A percentile compares a stretch with the other conserved stretches of the same genome.
phyloP scores from a whole-genome alignment of 495 filamentous ascomycete genomes.

The Lophiostoma macrostomum region DNA sequence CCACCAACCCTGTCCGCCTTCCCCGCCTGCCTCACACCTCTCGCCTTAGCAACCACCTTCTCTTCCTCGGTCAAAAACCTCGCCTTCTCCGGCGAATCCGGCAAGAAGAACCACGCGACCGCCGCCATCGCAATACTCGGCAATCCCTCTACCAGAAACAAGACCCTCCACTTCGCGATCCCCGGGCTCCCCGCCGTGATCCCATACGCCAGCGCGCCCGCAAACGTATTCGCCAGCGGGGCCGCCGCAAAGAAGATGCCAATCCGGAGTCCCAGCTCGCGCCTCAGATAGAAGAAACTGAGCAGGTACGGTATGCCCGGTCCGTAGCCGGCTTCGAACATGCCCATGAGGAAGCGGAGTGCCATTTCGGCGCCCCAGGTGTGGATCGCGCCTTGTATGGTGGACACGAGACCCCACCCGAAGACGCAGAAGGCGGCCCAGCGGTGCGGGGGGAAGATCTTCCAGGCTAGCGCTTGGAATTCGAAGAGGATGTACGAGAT shows the following conservation, averaged over 20 bases:
- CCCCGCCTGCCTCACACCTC: conserved; percentile 62
- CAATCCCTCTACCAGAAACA: conserved; percentile 81
- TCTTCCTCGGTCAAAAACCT: conserved; percentile 69
- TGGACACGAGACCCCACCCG: conserved; percentile 59
- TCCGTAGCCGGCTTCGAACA: conserved; percentile 39
- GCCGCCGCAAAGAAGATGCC: conserved; percentile 76
- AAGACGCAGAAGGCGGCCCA: conserved; percentile 39
- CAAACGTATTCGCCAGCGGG: conserved; percentile 78
- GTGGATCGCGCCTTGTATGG: conserved; percentile 58
- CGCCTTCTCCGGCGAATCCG: conserved; percentile 67
- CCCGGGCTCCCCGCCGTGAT: conserved; percentile 68
- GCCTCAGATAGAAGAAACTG: conserved; percentile 78
- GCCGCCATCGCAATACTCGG: conserved; percentile 66
- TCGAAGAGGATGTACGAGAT: conserved; percentile 74
- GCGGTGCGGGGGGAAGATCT: conserved; percentile 51
- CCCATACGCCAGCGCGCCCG: conserved; percentile 76
- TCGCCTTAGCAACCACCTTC: conserved; percentile 61
- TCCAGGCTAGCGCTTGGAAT: conserved; percentile 64
- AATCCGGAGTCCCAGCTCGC: conserved; percentile 71
- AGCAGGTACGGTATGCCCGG: conserved; percentile 67
- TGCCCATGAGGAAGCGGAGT: conserved; percentile 29
- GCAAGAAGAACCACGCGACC: conserved; percentile 65
- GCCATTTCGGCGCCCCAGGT: conserved; percentile 26
- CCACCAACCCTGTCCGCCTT: conserved; percentile 50
- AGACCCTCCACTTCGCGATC: conserved; percentile 71